Evolutionary conservation across 768 basidiomycete species (phyloP).

Genomic region (Kwoniella sp.): DNA sequence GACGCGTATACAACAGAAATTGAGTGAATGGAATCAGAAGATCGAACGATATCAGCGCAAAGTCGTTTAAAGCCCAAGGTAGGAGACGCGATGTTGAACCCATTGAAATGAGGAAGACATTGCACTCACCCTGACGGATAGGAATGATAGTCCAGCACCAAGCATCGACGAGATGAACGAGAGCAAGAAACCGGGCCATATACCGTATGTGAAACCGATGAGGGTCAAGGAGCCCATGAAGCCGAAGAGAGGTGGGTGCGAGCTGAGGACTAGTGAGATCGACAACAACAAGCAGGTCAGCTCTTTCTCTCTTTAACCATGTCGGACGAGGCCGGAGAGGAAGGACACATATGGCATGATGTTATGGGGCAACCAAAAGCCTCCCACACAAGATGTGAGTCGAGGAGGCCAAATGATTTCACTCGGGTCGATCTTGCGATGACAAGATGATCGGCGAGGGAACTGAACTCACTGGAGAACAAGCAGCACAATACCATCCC

Average conservation of each 20-base stretch:
- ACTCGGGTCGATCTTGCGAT: not conserved
- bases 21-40: not conserved
- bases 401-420: not conserved
- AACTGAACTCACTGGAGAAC: constrained; percentile 49
- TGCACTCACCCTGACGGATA: constrained; percentile 48
- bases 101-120: not conserved
- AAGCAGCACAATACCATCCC: constrained; percentile 44
- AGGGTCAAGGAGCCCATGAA: constrained; percentile 52
- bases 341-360: too few species aligned
- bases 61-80: not conserved
- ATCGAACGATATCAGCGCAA: not conserved
- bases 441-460: too few species aligned
- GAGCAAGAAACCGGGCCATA: constrained; percentile 51
- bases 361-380: too few species aligned
- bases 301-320: too few species aligned
- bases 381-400: too few species aligned
- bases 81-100: too few species aligned
- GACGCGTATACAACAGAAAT: too few species aligned
- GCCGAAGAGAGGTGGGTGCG: constrained; percentile 55
- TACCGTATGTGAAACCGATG: constrained; percentile 55
- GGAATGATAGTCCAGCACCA: constrained; percentile 48
- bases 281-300: too few species aligned
- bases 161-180: constrained; percentile 40
- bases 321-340: too few species aligned
- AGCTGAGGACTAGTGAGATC: constrained; percentile 41